Conservation (phyloP, 257 asterid species). For the Voacanga thouarsii region DNA sequence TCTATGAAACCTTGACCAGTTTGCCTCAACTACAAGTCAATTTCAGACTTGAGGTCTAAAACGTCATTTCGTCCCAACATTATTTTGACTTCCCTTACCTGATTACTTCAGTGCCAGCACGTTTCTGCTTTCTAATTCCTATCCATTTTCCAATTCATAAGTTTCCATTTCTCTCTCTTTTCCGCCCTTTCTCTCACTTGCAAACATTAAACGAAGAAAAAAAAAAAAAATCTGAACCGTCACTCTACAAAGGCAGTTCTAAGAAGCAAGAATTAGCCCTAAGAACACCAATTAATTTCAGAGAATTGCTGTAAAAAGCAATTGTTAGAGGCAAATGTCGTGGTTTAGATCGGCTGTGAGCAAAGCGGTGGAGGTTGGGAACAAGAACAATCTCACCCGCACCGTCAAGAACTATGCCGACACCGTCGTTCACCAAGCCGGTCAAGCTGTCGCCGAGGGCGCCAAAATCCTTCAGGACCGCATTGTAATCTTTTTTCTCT, state of each 20-base stretch:
- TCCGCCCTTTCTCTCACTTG: too few relatives aligned
- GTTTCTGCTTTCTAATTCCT: too few relatives aligned
- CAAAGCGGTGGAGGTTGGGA: conserved; percentile 98
- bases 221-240: background rate
- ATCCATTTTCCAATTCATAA: background rate
- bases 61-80: too few relatives aligned
- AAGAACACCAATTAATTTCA: background rate
- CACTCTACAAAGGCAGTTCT: background rate
- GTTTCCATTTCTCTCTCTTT: background rate
- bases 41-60: too few relatives aligned
- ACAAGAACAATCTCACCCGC: conserved; percentile 85
- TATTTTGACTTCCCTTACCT: too few relatives aligned
- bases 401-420: conserved; percentile 84
- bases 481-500: conserved; percentile 41
- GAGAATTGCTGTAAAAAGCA: background rate
- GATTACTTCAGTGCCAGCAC: too few relatives aligned
- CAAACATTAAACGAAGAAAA: background rate
- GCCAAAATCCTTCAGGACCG: conserved; percentile 90
- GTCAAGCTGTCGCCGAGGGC: conserved; percentile 95
- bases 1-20: too few relatives aligned
- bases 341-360: conserved; percentile 95
- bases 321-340: conserved; percentile 49
- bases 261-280: background rate
- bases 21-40: too few relatives aligned
- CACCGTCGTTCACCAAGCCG: conserved; percentile 93